Base-by-base conservation (phyloP, 116 monocot genomes). In the Thalassia testudinum region DNA sequence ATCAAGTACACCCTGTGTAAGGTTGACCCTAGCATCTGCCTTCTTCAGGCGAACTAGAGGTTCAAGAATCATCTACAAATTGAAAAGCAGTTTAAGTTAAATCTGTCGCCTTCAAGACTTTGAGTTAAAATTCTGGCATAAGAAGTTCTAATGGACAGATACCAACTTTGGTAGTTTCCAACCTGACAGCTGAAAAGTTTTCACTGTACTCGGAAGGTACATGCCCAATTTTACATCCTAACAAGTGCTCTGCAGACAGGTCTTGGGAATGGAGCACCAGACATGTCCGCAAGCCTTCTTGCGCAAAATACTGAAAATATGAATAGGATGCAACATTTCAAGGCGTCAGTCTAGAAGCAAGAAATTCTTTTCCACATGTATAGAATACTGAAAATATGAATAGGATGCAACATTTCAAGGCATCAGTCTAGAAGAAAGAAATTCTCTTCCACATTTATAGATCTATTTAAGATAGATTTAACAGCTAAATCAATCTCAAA, bases 1-100 rank as follows among this genome's bases (percentile, higher is more conserved):
- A 67, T 83, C 87, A 68, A 92, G 92, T 43, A 86, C 44, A 40
- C 92, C 92, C 68, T 86, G 92, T 30, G 92, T 86, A 50, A 86
- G 59, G 65, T 83, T 86, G 48, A 86, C 19, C 40, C 75, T 76
- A 12, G 77, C 65, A 68, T 92, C 92, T 18, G 75, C 92, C 73
- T 80, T 86, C 78, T 92, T 92, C 68, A 92, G 26, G 6, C 80
- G 68, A 28, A 60, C 67, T 50, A 86, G 72, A 61, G 92, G 92
- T 59, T 92, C 92, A 53, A 92, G 78, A 53, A 92, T 50, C 77
- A 92, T 75, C 92, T 92, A 66, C 42, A 61, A 18, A 19, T 24
- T 38, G 20, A 34, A 34, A 34, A 34, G 3, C 3, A 34, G 30
- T 10, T 34, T 3, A 34, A 34, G 10, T 34, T 10, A 34, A 34